phyloP scores from a whole-genome alignment of 805 yeast genomes.

The Cyberlindnera japonica region DNA sequence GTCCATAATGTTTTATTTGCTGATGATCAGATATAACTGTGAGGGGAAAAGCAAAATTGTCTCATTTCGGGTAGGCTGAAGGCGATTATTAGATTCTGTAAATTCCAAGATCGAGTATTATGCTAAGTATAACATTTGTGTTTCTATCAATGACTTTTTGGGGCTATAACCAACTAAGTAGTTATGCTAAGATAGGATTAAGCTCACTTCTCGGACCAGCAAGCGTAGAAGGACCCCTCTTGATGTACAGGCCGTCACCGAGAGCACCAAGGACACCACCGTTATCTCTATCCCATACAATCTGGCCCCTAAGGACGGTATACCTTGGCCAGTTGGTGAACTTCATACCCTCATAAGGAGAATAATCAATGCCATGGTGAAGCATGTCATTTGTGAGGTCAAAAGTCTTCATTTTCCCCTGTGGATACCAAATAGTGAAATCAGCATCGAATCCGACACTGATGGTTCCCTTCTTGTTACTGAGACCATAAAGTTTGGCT shows the following conservation, averaged over 20 bases:
- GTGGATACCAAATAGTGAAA: constrained; percentile 45
- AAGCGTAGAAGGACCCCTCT: constrained; percentile 25
- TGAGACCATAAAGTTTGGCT: constrained; percentile 43
- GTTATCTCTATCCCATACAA: constrained; percentile 31
- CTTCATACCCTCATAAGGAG: constrained; percentile 38
- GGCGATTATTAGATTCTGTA: too few species aligned
- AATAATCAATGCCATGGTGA: constrained; percentile 37
- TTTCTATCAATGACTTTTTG: too few species aligned
- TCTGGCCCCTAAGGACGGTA: constrained; percentile 37
- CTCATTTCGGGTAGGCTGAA: too few species aligned
- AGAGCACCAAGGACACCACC: constrained; percentile 21
- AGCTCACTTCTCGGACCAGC: constrained; percentile 24
- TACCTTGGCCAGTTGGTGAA: constrained; percentile 46
- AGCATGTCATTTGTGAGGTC: constrained; percentile 29
- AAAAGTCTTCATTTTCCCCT: constrained; percentile 29
- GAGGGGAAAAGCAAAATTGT: too few species aligned
- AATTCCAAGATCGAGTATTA: too few species aligned
- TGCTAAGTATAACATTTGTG: too few species aligned
- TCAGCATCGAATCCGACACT: constrained; percentile 49
- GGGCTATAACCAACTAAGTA: too few species aligned
- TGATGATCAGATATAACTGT: too few species aligned
- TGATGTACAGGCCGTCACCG: constrained; percentile 27
- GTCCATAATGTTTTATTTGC: too few species aligned
- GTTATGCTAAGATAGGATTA: constrained; percentile 20
- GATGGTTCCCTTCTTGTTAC: constrained; percentile 38